Evolutionary conservation across 2,329 filamentous ascomycete species (phyloP), one percentile per base, ranked within the genome.

Genomic region (Claviceps humidiphila): DNA sequence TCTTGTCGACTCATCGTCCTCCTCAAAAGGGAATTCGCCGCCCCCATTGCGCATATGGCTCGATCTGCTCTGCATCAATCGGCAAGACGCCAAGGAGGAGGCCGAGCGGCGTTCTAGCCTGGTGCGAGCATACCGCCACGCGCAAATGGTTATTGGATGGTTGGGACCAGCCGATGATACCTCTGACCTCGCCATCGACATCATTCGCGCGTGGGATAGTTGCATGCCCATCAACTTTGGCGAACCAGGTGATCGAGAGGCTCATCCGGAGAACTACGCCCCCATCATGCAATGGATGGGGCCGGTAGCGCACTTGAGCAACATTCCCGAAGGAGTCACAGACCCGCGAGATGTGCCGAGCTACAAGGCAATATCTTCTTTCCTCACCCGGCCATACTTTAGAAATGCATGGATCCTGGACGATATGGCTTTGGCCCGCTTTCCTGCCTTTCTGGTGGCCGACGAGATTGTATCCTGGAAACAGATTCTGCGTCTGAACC

Each of bases 391-490:
- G 4, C 59, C 61, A 2, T 67, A 65, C 50, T 68, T 68, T 50
- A 61, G 64, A 34, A 64, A 66, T 6, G 62, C 60, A 1, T 68
- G 66, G 66, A 68, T 68, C 46, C 57, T 68, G 1, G 66, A 66
- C 46, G 66, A 68, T 54, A 60, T 69, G 40, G 58, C 65, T 39
- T 57, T 66, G 55, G 63, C 64, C 1, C 59, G 64, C 2, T 65
- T 68, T 38, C 60, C 60, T 16, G 54, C 58, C 2, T 63, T 63
- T 39, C 56, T 70, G 4, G 59, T 68, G 26, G 66, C 65, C 34
- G 65, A 68, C 50, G 58, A 60, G 42, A 66, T 68, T 11, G 60
- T 69, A 6, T 62, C 66, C 1, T 68, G 66, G 66, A 64, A 59
- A 47, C 65, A 68, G 53, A 51, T 68, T 16, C 58, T 68, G 8